Evolutionary conservation across 1,284 basidiomycete species (phyloP).

Genomic region (Pyrrhoderma lamaoense): DNA sequence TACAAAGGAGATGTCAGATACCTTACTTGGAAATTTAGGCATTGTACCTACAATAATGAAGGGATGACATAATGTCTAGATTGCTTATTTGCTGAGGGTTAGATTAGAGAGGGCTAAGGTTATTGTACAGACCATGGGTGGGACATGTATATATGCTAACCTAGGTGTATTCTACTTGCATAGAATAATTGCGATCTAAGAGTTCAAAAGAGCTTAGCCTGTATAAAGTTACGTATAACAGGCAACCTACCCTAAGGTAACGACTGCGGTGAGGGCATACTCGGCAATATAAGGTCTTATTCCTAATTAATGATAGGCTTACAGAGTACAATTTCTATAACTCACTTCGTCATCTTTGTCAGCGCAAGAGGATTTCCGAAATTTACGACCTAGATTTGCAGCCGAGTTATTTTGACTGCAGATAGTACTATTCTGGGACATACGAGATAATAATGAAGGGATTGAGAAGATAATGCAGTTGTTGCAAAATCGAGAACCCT

Average conservation of each 20-base stretch:
- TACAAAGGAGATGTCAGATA: background rate
- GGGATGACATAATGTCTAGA: constrained; percentile 3
- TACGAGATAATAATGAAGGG: constrained; percentile 12
- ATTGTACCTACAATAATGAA: constrained; percentile 7
- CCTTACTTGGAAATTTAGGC: too few relatives aligned
- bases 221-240: background rate
- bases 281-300: constrained; percentile 15
- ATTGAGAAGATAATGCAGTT: constrained; percentile 9
- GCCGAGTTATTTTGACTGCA: background rate
- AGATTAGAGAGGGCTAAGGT: too few relatives aligned
- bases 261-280: constrained; percentile 8
- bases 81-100: constrained; percentile 2
- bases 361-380: constrained; percentile 15
- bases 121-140: too few relatives aligned
- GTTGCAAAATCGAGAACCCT: constrained; percentile 10
- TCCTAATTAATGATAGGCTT: too few relatives aligned
- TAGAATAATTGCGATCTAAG: constrained; percentile 16
- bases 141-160: too few relatives aligned
- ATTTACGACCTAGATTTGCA: constrained; percentile 8
- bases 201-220: background rate
- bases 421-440: background rate
- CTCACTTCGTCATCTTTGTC: constrained; percentile 14
- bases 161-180: constrained; percentile 13
- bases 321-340: too few relatives aligned
- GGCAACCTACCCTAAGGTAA: constrained; percentile 7